These are phyloP conservation scores for Gyromitra esculenta DNA, from an alignment of 2,329 filamentous ascomycete genomes.

Conservation along the genomic window DNA sequence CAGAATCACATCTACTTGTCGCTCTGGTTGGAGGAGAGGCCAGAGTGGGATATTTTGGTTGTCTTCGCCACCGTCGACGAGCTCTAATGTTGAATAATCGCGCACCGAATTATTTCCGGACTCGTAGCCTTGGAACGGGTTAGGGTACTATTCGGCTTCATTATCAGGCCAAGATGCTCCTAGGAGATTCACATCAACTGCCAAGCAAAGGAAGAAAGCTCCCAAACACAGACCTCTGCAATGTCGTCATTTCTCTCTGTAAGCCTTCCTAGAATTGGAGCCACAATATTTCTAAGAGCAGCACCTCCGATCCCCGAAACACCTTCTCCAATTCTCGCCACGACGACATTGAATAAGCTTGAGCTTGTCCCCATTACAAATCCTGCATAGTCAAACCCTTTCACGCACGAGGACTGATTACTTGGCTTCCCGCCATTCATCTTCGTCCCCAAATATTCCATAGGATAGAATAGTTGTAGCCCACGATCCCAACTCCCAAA, in stretches of 20 bases:
- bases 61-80: conserved; percentile 66
- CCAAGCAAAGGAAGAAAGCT: background rate
- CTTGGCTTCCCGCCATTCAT: conserved; percentile 65
- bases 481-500: conserved; percentile 72
- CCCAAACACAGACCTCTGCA: conserved; percentile 55
- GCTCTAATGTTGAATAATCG: conserved; percentile 61
- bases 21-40: conserved; percentile 65
- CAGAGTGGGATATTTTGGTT: conserved; percentile 67
- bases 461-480: conserved; percentile 68
- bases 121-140: conserved; percentile 69
- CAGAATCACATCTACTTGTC: conserved; percentile 71
- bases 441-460: conserved; percentile 70
- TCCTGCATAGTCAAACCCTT: conserved; percentile 66
- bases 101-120: conserved; percentile 61
- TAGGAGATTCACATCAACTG: background rate
- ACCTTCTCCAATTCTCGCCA: conserved; percentile 41
- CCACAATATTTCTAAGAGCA: conserved; percentile 55
- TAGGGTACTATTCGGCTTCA: conserved; percentile 65
- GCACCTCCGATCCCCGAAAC: conserved; percentile 38
- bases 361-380: conserved; percentile 64
- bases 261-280: conserved; percentile 56
- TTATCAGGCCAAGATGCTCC: conserved; percentile 54
- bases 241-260: conserved; percentile 63
- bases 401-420: conserved; percentile 61
- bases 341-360: conserved; percentile 61